Evolutionary conservation across 2,329 filamentous ascomycete genomes (phyloP), one percentile per base, ranked within the genome.

Genomic region (Neonectria faginata): DNA sequence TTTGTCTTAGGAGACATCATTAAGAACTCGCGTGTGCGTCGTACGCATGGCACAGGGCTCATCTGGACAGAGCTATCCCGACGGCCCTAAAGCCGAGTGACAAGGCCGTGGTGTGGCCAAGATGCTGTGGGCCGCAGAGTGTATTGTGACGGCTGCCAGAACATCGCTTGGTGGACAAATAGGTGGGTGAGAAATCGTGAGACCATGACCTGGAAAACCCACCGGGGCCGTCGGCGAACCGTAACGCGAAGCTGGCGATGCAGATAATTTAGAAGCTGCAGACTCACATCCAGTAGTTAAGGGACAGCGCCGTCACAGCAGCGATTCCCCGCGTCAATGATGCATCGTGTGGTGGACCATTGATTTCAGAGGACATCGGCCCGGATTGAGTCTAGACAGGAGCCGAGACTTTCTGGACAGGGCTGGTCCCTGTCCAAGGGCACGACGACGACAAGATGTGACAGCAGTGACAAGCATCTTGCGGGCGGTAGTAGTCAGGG

Each of bases 301-400:
- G 59, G 57, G 45, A 60, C 39, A 47, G 58, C 56, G 57, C 50
- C 45, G 62, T 64, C 54, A 62, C 45, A 54, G 50, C 44, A 60
- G 31, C 29, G 57, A 67, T 68, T 65, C 70, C 71, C 69, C 70
- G 67, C 70, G 64, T 64, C 62, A 61, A 60, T 44, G 67, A 36
- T 66, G 60, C 57, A 62, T 62, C 48, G 39, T 54, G 33, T 61
- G 57, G 69, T 69, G 69, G 69, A 67, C 59, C 60, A 45, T 57
- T 64, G 57, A 60, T 61, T 57, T 60, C 16, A 50, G 20, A 54
- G 48, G 48, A 52, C 29, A 36, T 48, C n/a, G 47, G 53, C 53
- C 65, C 62, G 59, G 64, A 18, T 39, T 62, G 60, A 65, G 64
- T 65, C 65, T 36, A 54, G 22, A 42, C 18, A 57, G 41, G 25